Evolutionary conservation across 805 yeast species (phyloP), one percentile per base, ranked within the genome.

Genomic region (Priceomyces castillae): DNA sequence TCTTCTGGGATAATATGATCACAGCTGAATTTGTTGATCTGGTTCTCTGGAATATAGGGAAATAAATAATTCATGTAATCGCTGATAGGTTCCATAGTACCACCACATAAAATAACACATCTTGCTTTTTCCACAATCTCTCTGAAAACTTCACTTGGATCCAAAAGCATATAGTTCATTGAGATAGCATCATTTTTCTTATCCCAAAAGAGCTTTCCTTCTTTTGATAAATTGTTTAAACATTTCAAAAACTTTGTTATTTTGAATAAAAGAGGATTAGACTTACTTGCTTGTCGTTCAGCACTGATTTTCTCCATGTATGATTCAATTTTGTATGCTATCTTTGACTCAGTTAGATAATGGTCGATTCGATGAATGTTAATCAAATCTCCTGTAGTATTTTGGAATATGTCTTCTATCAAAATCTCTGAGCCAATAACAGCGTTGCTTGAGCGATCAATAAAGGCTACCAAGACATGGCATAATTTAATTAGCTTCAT

Each of bases 71-170:
- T 68, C 4, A 75, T 62, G 57, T 82, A 86, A 50, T 90, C 96
- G n/a, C 71, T 56, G 26, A 82, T 70, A 0, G 97, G 97, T 57
- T 86, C 92, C 96, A 90, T 88, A 0, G 98, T 90, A 11, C 98
- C 98, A 28, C 98, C 98, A 1, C 96, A 94, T 2, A 90, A 59
- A 1, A 92, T 69, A 0, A 90, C 84, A 59, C 90, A 83, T 49
- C 73, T 73, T 0, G 89, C 73, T 11, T 79, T 76, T 2, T 80
- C 79, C 0, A 87, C 78, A 2, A 92, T 70, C 2, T 81, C 82
- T 42, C 73, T 69, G 57, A 90, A 88, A 2, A 78, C 69, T 38
- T 77, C 78, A 42, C 88, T 80, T 2, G 97, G 95, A 55, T 90
- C 96, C 6, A 90, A 66, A 6, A 89, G 66, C 72, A 88, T 75